Evolutionary conservation across 345 rosid genomes (phyloP), one percentile per base, ranked within the genome.

Genomic region (Anastatica hierochuntica): DNA sequence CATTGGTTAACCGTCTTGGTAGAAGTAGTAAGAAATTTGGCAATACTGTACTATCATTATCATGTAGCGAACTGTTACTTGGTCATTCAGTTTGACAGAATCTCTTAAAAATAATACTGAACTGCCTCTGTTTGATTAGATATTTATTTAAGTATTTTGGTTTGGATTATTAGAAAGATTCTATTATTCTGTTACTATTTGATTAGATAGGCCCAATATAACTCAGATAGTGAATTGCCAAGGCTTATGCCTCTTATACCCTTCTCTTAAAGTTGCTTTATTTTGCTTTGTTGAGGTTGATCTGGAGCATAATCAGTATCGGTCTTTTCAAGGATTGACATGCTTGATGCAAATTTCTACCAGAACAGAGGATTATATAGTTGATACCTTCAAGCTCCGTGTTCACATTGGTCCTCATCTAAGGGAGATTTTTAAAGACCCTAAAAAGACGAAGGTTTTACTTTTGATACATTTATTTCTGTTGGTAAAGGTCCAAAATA

Each of bases 321-420:
- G 98, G 29, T 84, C 98, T 34, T 92, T 88, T 66, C 98, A 83
- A 92, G 98, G 98, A 33, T 65, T 88, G 79, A 88, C 97, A 31
- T 92, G 98, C 83, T 74, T 88, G 74, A 92, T 92, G 85, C 98
- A 92, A 85, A 85, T 92, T 74, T 92, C 98, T 43, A 88, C 98
- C 44, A 77, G 95, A 77, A 79, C 75, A 2, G 98, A 85, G 76
- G 97, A 92, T 72, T 92, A 78, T 66, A 67, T 92, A 37, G 69
- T 92, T 45, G 97, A 92, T 73, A 79, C 94, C 12, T 69, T 88
- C 45, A 92, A 88, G 85, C 95, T 92, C 44, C 76, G 85, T 23
- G 53, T 83, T 64, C 88, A 88, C 52, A 62, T 92, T 51, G 98
- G 98, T 24, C 94, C 98, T 52, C 65, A 85, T 69, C 84, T 92